Percentiles rank a stretch among this genome's conserved stretches.
Conservation (phyloP, 257 asterid species). For the Solanum peruvianum region DNA sequence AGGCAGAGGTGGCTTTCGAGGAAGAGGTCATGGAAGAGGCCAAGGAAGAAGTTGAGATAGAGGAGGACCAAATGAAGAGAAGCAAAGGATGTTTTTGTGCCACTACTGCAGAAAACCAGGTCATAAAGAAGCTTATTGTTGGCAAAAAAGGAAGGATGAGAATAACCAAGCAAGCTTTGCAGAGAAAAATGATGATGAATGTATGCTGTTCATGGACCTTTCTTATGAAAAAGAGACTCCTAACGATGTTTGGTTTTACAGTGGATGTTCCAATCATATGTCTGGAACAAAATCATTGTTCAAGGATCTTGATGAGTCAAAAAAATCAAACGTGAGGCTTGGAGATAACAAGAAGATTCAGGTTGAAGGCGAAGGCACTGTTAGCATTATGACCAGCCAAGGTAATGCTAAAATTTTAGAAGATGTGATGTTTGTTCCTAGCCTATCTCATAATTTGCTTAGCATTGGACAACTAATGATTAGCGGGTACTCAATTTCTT, state of each 20-base stretch:
- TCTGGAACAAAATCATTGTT: not conserved
- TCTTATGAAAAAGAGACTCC: not conserved
- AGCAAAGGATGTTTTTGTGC: not conserved
- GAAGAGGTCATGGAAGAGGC: not conserved
- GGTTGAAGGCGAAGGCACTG: not conserved
- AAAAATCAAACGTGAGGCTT: not conserved
- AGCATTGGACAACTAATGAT: no score
- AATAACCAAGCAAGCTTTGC: not conserved
- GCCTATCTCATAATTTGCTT: no score
- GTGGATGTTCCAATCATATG: not conserved
- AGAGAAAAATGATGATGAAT: not conserved
- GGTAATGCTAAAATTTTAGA: no score
- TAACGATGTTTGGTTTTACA: not conserved
- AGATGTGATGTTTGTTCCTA: no score
- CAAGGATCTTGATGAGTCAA: not conserved
- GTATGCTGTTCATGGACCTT: not conserved
- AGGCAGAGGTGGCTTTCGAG: not conserved
- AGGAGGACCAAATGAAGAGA: not conserved
- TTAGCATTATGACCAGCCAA: no score
- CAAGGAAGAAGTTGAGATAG: not conserved
- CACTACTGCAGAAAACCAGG: not conserved
- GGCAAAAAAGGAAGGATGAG: not conserved
- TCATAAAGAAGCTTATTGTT: not conserved
- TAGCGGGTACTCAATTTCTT: no score
- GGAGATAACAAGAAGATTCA: not conserved